These are phyloP conservation scores for Fraxinus sp. DNA, from an alignment of 305 asterid species.

Conservation along the genomic window DNA sequence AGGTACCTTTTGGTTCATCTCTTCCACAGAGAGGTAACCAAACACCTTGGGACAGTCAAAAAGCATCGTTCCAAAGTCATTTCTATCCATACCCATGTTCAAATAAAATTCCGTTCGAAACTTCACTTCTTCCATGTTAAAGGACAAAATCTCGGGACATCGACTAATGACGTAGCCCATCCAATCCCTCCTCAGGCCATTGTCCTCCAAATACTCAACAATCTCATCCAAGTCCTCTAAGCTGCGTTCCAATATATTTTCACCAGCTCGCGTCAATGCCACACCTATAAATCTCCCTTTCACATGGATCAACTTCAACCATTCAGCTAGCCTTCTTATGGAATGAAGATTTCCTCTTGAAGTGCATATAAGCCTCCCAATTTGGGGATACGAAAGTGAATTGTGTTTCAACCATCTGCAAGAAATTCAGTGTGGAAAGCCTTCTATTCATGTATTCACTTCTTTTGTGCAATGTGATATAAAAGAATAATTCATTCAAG, in stretches of 20 bases:
- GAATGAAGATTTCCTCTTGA: constrained; percentile 66
- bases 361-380: constrained; percentile 70
- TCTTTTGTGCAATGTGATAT: background rate
- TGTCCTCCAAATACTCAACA: constrained; percentile 55
- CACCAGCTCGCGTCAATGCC: constrained; percentile 56
- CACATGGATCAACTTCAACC: constrained; percentile 74
- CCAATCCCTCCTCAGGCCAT: constrained; percentile 84
- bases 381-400: constrained; percentile 76
- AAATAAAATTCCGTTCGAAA: constrained; percentile 60
- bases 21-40: constrained; percentile 77
- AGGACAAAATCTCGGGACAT: constrained; percentile 75
- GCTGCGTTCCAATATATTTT: constrained; percentile 44
- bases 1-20: constrained; percentile 87
- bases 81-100: constrained; percentile 71
- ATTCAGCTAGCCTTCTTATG: constrained; percentile 54
- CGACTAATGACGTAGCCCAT: constrained; percentile 78
- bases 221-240: constrained; percentile 64
- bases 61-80: constrained; percentile 92
- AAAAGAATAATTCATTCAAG: background rate
- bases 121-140: constrained; percentile 69
- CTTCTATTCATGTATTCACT: background rate
- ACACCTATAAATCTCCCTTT: constrained; percentile 85
- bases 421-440: constrained; percentile 11
- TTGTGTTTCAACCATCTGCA: constrained; percentile 96
- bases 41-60: constrained; percentile 85